Evolutionary conservation across 2,329 filamentous ascomycete species (phyloP).

Genomic region (Hirsutella minnesotensis): DNA sequence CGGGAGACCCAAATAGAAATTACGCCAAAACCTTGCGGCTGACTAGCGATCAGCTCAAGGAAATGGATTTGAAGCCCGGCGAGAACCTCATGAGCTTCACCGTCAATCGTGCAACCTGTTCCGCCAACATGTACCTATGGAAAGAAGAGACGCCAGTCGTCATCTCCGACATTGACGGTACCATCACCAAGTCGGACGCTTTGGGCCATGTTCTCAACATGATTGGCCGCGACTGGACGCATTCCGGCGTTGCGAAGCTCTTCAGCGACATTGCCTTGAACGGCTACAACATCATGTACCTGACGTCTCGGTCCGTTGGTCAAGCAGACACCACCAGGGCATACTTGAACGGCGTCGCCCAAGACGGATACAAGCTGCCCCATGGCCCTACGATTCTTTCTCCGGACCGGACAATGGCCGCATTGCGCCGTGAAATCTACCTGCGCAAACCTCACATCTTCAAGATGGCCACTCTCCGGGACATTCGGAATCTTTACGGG

Average conservation of each 20-base stretch:
- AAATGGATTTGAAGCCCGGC: constrained; percentile 69
- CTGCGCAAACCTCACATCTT: constrained; percentile 95
- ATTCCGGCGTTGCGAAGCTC: constrained; percentile 89
- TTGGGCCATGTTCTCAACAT: constrained; percentile 90
- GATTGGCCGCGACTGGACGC: constrained; percentile 97
- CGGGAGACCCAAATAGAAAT: constrained; percentile 64
- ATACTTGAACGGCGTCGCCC: constrained; percentile 79
- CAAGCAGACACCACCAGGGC: constrained; percentile 83
- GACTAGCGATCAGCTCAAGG: constrained; percentile 90
- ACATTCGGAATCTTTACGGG: constrained; percentile 82
- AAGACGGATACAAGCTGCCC: constrained; percentile 77
- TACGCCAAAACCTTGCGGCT: constrained; percentile 94
- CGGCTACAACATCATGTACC: constrained; percentile 97
- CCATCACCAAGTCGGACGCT: constrained; percentile 95
- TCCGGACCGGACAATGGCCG: constrained; percentile 89
- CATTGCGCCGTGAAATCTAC: constrained; percentile 83
- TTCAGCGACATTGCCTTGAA: constrained; percentile 93
- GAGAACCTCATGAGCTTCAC: constrained; percentile 92
- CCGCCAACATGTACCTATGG: constrained; percentile 91
- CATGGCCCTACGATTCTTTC: constrained; percentile 90
- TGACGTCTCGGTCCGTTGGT: constrained; percentile 87
- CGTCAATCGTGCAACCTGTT: constrained; percentile 87
- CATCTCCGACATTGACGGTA: constrained; percentile 97
- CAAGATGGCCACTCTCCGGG: constrained; percentile 96
- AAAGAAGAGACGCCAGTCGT: constrained; percentile 83